phyloP scores from a whole-genome alignment of 805 yeast species.

The Jamesozyma gamospora region DNA sequence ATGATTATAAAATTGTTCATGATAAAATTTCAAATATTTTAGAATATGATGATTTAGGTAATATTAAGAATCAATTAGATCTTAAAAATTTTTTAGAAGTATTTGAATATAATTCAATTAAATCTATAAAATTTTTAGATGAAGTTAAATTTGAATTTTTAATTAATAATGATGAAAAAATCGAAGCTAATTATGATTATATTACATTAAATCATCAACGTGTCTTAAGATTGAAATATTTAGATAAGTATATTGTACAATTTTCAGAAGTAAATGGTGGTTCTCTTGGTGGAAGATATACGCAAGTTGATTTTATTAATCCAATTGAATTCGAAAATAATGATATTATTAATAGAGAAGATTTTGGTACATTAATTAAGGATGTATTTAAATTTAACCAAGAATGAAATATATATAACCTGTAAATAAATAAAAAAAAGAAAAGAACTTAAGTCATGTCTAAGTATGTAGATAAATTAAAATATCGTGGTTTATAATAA shows the following conservation, averaged over 20 bases:
- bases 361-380: conserved; percentile 6
- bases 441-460: too few species aligned
- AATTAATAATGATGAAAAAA: not conserved
- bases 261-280: conserved; percentile 25
- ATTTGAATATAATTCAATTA: conserved; percentile 2
- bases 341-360: conserved; percentile 1
- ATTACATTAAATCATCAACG: conserved; percentile 17
- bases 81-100: conserved; percentile 31
- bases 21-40: conserved; percentile 4
- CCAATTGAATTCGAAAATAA: not conserved
- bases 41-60: not conserved
- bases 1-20: conserved; percentile 16
- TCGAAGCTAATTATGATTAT: conserved; percentile 13
- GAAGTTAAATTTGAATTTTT: conserved; percentile 1
- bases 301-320: conserved; percentile 25
- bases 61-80: conserved; percentile 33
- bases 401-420: not conserved
- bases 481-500: too few species aligned
- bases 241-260: conserved; percentile 25
- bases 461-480: too few species aligned
- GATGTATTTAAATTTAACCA: conserved; percentile 5
- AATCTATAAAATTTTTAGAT: not conserved
- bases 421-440: not conserved
- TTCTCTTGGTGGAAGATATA: conserved; percentile 17
- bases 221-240: conserved; percentile 18